Conservation (phyloP, 192 early-diverging fungal genomes). For the Ambispora gerdemannii region DNA sequence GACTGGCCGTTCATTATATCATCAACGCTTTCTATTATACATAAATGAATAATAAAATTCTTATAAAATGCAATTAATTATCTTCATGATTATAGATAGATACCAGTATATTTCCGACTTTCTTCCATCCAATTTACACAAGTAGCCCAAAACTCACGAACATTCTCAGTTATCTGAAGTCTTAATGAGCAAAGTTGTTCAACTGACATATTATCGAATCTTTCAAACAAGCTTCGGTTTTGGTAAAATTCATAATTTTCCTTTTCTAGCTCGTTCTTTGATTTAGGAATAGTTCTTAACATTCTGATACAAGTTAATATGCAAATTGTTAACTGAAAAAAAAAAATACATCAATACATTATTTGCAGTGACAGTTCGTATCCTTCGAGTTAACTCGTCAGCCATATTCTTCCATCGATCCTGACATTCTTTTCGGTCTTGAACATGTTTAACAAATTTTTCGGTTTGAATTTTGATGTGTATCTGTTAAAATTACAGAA, state of each 20-base stretch:
- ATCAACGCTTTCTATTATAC: neutral
- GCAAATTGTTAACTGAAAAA: neutral
- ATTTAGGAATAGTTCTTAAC: neutral
- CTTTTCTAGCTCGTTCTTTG: constrained; percentile 1
- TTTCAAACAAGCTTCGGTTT: neutral
- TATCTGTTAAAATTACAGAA: neutral
- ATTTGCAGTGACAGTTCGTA: neutral
- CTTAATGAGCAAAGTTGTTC: neutral
- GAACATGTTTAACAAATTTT: neutral
- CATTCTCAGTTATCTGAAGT: neutral
- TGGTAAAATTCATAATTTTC: neutral
- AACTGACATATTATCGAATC: neutral
- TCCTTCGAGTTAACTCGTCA: neutral
- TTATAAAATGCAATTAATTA: neutral
- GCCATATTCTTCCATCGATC: constrained; percentile 4
- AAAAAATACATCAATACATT: neutral
- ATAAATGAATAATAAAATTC: neutral
- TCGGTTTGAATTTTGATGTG: constrained; percentile 20
- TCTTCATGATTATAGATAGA: neutral
- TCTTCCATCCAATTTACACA: neutral
- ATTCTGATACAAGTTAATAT: neutral
- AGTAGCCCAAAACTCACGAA: neutral
- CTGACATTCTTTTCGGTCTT: neutral
- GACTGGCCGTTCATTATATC: neutral
- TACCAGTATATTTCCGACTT: neutral